A percentile compares a stretch with the other conserved stretches of the same genome.
These are phyloP conservation scores for Gigaspora rosea DNA, from an alignment of 192 early-diverging fungal genomes.

Conservation along the genomic window DNA sequence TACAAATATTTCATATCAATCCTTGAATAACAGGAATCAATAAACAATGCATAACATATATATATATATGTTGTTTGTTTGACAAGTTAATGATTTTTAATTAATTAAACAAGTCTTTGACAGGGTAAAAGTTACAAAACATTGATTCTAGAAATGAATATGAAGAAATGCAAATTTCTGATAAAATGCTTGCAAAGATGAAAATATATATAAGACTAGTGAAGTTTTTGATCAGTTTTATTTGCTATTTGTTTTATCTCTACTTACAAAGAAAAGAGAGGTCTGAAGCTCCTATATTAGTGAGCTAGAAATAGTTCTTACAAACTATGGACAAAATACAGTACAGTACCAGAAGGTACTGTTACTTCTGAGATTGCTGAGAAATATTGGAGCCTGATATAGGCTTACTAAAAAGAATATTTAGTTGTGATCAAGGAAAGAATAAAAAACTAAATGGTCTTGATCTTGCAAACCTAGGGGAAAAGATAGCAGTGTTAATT, in stretches of 20 bases:
- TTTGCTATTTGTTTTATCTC: neutral
- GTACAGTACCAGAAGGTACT: neutral
- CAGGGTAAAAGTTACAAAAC: conserved; percentile 16
- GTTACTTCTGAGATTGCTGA: neutral
- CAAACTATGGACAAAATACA: neutral
- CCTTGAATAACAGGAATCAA: too few species aligned
- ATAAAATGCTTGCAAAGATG: neutral
- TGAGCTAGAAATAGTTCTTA: too few species aligned
- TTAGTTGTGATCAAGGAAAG: neutral
- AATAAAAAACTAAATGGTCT: neutral
- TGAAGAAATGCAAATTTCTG: conserved; percentile 11
- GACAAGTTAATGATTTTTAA: neutral
- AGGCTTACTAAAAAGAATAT: neutral
- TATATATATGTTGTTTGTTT: neutral
- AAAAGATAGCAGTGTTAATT: conserved; percentile 4
- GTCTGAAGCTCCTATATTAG: too few species aligned
- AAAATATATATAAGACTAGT: neutral
- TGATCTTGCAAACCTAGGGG: conserved; percentile 2
- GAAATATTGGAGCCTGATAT: neutral
- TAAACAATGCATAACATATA: too few species aligned
- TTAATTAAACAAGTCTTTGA: conserved; percentile 5
- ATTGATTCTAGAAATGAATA: neutral
- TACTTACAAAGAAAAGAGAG: neutral
- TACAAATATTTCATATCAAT: too few species aligned
- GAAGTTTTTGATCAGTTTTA: neutral